Evolutionary conservation across 2,329 filamentous ascomycete species (phyloP).

Genomic region (Pleoardoris graminearum): DNA sequence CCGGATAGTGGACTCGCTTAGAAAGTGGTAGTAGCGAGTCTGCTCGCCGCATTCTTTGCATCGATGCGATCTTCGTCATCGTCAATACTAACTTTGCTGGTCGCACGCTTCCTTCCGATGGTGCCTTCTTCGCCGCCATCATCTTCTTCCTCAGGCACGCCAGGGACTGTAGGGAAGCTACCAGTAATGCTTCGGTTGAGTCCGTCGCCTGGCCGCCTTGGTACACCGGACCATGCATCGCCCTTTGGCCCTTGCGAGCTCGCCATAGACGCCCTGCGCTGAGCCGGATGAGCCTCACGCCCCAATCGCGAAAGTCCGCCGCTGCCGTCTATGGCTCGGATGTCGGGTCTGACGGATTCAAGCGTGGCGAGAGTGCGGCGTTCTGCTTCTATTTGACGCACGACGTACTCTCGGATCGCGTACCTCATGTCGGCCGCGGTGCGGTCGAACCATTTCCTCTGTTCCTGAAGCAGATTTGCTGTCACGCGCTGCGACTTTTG

Average conservation of each 20-base stretch:
- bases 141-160: constrained; percentile 65
- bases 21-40: constrained; percentile 92
- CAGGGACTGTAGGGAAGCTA: constrained; percentile 62
- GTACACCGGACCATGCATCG: constrained; percentile 97
- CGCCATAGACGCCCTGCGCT: constrained; percentile 74
- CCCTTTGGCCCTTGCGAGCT: constrained; percentile 94
- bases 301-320: constrained; percentile 89
- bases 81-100: constrained; percentile 61
- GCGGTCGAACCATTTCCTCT: constrained; percentile 85
- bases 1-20: constrained; percentile 46
- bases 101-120: constrained; percentile 53
- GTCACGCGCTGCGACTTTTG: constrained; percentile 90
- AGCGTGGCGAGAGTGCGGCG: constrained; percentile 86
- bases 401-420: constrained; percentile 87
- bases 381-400: constrained; percentile 94
- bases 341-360: constrained; percentile 91
- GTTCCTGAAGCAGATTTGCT: constrained; percentile 82
- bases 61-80: constrained; percentile 94
- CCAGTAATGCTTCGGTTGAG: constrained; percentile 76
- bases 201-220: constrained; percentile 73
- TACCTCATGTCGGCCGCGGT: constrained; percentile 82
- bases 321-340: constrained; percentile 87
- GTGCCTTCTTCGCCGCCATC: constrained; percentile 51
- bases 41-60: constrained; percentile 91
- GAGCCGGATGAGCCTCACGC: constrained; percentile 79